Evolutionary conservation across 176 grass and related monocot species (phyloP), one percentile per base, ranked within the genome.

Genomic region (Areca catechu): DNA sequence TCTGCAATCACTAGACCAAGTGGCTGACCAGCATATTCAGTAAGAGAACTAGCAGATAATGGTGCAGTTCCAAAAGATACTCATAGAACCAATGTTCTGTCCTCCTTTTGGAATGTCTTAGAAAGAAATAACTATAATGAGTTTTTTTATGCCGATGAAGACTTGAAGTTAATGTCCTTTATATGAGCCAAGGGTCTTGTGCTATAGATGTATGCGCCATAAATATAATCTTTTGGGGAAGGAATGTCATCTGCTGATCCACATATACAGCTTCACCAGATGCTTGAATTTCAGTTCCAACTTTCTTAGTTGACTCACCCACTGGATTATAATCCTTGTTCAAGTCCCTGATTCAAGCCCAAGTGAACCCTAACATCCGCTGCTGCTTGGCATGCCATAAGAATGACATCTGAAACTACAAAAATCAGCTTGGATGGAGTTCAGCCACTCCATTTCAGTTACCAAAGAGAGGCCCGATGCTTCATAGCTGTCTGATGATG

Each of bases 241-340:
- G 79, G 73, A 67, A 89, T 83, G 52, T 95, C 90, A 81, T 95
- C 85, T 76, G 89, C 90, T 95, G 82, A 81, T 95, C 85, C 78
- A 95, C 90, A 81, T 86, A 95, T 56, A 89, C 55, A 52, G 76
- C 86, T 66, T 95, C 85, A 72, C 86, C 86, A 27, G 25, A 27
- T 27, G 4, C 25, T 27, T 27, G 25, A 27, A 27, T 27, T 27
- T 27, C 25, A 27, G 25, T 5, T 27, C 25, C 25, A 27, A 27
- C 25, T 27, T 27, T 27, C 25, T 5, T 27, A 27, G 25, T 27
- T 5, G 25, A 27, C 25, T 27, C 5, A 4, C 25, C 0, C 4
- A 27, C 25, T 27, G 4, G 25, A 27, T 27, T 27, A 27, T 27
- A 27, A 27, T 27, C 25, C 5, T 27, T 27, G 25, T 27, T 27